Base-by-base conservation (phyloP, 495 filamentous ascomycete species). In the Lepidopterella palustris region DNA sequence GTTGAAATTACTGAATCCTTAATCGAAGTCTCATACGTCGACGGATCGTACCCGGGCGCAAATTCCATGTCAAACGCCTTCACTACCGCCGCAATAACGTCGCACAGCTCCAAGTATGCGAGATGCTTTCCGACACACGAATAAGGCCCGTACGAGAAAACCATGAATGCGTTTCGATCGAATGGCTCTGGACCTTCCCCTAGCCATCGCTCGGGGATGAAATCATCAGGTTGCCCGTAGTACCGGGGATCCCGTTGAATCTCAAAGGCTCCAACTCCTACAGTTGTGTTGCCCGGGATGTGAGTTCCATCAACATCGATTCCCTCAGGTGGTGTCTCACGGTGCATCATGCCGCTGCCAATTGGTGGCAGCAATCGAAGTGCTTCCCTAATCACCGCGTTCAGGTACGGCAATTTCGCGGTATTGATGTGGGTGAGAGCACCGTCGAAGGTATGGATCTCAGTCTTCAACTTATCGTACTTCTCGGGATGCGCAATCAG, bases 291-390 rank as follows among this genome's bases (percentile, higher is more conserved):
- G 15, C 66, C 73, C 0, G 78, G 78, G 9, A 83, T 66, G 57
- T 73, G 73, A 4, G 78, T 64, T 4, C 77, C 77, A 42, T 81
- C 77, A 8, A 86, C 75, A 9, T 71, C 60, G 11, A 77, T 68
- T 13, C 86, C 86, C 35, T 84, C 85, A 0, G 74, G 57, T 4
- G 82, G 74, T 5, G 88, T 84, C 63, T 84, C 79, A 26, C 83
- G 77, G 9, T 78, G 79, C 10, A 87, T 67, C 39, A 42, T 42
- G 5, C 79, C 70, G 6, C 78, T 79, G 40, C 75, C 72, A 4
- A 87, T 83, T 0, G 84, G 77, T 5, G 87, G 87, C 0, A 79
- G 79, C 50, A 90, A 70, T 47, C 87, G 84, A 67, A 88, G 75
- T 1, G 83, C 75, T 60, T 88, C 86, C 52, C 85, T 77, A 32